Conservation (phyloP, 306 rosid species). For the Lupinus albus region DNA sequence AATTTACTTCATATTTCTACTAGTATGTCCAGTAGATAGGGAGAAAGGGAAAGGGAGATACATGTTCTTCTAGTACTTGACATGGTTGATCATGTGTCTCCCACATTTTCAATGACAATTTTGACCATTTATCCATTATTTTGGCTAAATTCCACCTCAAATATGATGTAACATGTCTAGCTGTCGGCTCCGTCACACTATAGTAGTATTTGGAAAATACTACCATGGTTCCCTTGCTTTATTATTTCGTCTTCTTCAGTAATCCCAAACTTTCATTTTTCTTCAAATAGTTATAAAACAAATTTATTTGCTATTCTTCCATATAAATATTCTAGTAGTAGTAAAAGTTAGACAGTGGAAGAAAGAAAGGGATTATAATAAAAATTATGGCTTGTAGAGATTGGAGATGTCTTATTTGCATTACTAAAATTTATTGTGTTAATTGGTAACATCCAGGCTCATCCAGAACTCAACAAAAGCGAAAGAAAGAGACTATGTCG, state of each 20-base stretch:
- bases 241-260: too few species aligned
- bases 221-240: too few species aligned
- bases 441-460: slow-evolving; percentile 66
- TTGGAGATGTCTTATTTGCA: not conserved
- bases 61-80: slow-evolving; percentile 42
- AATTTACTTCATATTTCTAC: slow-evolving; percentile 36
- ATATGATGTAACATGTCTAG: slow-evolving; percentile 47
- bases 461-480: slow-evolving; percentile 82
- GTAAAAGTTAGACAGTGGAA: slow-evolving; percentile 32
- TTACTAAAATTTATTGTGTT: slow-evolving; percentile 35
- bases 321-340: too few species aligned
- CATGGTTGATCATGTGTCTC: slow-evolving; percentile 43
- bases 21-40: slow-evolving; percentile 36
- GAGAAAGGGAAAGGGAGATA: slow-evolving; percentile 36
- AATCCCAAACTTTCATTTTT: too few species aligned
- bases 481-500: slow-evolving; percentile 92
- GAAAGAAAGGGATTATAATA: slow-evolving; percentile 2
- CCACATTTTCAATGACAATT: slow-evolving; percentile 28
- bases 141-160: slow-evolving; percentile 38
- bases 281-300: too few species aligned
- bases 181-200: slow-evolving; percentile 35
- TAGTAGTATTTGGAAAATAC: too few species aligned
- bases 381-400: not conserved
- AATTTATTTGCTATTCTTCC: too few species aligned
- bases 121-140: slow-evolving; percentile 25